A percentile compares a stretch with the other conserved stretches of the same genome.
phyloP scores from a whole-genome alignment of 169 alveolate species.

The Plasmodium berghei region DNA sequence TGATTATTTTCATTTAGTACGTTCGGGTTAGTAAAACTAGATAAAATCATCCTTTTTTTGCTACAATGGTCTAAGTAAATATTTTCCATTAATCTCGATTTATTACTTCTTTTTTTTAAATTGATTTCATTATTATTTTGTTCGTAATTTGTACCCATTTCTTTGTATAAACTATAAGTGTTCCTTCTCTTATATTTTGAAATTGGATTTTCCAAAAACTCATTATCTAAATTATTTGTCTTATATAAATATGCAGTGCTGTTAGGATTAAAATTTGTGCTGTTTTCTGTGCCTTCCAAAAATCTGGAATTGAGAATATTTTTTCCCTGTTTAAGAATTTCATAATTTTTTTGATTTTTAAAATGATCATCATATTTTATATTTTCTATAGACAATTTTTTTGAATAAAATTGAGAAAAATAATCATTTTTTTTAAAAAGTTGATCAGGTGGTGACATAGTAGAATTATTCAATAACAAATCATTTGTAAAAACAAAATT shows the following conservation, averaged over 20 bases:
- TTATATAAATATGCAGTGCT: background rate
- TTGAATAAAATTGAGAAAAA: slow-evolving; percentile 10
- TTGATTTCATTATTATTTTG: slow-evolving; percentile 14
- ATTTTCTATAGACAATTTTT: background rate
- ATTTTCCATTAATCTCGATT: slow-evolving; percentile 45
- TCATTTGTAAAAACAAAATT: slow-evolving; percentile 21
- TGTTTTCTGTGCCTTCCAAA: background rate
- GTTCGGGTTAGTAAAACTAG: background rate
- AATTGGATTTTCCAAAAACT: background rate
- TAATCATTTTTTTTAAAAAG: background rate
- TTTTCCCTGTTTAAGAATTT: background rate
- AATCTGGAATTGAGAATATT: background rate
- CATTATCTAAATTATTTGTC: background rate
- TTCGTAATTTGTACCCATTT: background rate
- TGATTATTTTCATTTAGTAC: background rate
- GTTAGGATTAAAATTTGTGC: no score
- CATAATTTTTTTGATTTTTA: background rate
- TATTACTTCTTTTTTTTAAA: slow-evolving; percentile 51
- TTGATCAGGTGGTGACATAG: background rate
- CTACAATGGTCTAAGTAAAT: slow-evolving; percentile 17
- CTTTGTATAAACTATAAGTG: slow-evolving; percentile 17
- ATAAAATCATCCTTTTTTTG: slow-evolving; percentile 34
- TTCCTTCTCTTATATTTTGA: slow-evolving; percentile 22
- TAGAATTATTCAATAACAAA: slow-evolving; percentile 1
- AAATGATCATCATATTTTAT: no score